Evolutionary conservation across 306 rosid species (phyloP), one percentile per base, ranked within the genome.

Genomic region (Lithocarpus polystachyus): DNA sequence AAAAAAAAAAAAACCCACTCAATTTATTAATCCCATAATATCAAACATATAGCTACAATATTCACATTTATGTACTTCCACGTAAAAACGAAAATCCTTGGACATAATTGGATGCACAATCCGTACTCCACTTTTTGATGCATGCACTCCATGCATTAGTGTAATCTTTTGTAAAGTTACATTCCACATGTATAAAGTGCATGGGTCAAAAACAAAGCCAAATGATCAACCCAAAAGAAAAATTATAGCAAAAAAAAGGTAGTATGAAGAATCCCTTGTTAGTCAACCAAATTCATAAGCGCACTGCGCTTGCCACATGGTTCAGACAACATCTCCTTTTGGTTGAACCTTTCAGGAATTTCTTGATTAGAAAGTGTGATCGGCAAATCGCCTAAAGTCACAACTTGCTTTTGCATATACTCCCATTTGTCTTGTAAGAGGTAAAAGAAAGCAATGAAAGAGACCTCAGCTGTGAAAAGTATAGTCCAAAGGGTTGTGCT

Each of bases 241-340:
- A 15, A 18, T 3, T 17, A 31, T 70, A 70, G 19, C 75, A 29
- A 20, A 52, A 57, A 59, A 35, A 7, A 37, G 11, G 7, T 37
- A 7, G 0, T 33, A 52, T 67, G 53, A 45, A 82, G 61, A 78
- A 22, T 6, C 60, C 56, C 77, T 35, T 43, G 48, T 67, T 68
- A 89, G 87, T 85, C 98, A 95, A 95, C 93, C 92, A 95, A 93
- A 82, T 91, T 95, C 56, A 72, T 79, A 83, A 95, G 96, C 81
- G 96, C 93, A 83, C 89, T 95, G 68, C 62, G 82, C 87, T 90
- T 95, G 87, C 80, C 90, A 91, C 95, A 85, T 81, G 86, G 80
- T 72, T 81, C 53, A 45, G 91, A 89, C 74, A 88, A 40, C 89
- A 89, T 55, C 29, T 89, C 89, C 64, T 85, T 92, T 59, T 82